Evolutionary conservation across 2,329 filamentous ascomycete genomes (phyloP), one percentile per base, ranked within the genome.

Genomic region (Trichophaea hybrida): DNA sequence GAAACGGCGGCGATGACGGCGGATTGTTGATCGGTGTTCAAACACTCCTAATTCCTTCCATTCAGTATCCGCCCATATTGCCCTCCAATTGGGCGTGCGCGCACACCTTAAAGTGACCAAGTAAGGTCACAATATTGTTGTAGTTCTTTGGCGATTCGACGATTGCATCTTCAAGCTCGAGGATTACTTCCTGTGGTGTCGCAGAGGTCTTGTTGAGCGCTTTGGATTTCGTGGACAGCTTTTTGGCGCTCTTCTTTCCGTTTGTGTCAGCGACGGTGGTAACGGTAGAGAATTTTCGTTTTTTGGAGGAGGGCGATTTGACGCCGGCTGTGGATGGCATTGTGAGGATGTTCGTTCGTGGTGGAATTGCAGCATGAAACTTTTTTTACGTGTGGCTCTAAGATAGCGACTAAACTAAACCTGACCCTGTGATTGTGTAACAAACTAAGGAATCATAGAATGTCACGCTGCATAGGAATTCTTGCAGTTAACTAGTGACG

Each of bases 91-190:
- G n/a, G n/a, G 15, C 15, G 32, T 8, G 15, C 32, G 15, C 13
- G 37, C 43, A 51, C 51, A 74, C 75, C 68, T 78, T 71, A 40
- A 81, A 73, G 68, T 82, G 78, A 46, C 78, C 77, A 50, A 94
- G 75, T 40, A 97, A 74, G 8, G 78, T 80, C 6, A 81, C 78
- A 69, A 97, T 91, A 70, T 94, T 88, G 76, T 95, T 94, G 77
- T 94, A 94, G 73, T 95, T 81, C 72, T 89, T 88, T 69, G 83
- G 86, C 54, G 89, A 94, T 72, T 93, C 84, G 63, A 89, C 74
- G 58, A 97, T 89, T 59, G 86, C 84, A 64, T 81, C 77, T 74
- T 96, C 90, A 58, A 96, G 78, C 57, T 81, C 74, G 46, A 91
- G 74, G 61, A 95, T 86, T 64, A 81, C 79, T 59, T 80, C 77